Percentiles rank a stretch among this genome's conserved stretches.
phyloP scores from a whole-genome alignment of 148 eudicot species.

The Rhododendron ovatum region DNA sequence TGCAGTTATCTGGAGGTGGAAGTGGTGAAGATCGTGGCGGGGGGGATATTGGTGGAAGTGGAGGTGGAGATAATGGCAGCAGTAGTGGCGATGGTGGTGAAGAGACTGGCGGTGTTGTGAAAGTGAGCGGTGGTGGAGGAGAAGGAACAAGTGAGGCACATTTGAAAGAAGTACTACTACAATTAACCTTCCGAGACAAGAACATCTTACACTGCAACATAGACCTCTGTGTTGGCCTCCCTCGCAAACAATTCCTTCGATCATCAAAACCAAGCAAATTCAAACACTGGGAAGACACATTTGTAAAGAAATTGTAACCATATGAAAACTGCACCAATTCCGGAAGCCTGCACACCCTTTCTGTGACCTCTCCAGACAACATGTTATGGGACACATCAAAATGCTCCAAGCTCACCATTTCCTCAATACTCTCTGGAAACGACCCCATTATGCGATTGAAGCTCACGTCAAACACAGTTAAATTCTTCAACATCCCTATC shows the following conservation, averaged over 20 bases:
- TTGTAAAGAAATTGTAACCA: conserved; percentile 16
- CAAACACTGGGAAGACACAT: conserved; percentile 2
- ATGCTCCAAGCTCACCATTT: conserved; percentile 13
- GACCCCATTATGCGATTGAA: conserved; percentile 7
- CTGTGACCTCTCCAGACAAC: conserved; percentile 7
- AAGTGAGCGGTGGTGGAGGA: neutral
- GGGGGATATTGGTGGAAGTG: neutral
- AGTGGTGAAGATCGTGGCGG: neutral
- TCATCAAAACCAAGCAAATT: conserved; percentile 3
- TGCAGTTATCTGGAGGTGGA: neutral
- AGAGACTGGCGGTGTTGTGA: neutral
- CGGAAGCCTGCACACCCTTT: neutral
- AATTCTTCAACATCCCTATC: conserved; percentile 16
- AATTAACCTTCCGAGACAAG: conserved; percentile 10
- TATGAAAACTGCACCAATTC: neutral
- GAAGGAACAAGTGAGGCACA: neutral
- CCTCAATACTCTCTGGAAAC: conserved; percentile 10
- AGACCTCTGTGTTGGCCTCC: conserved; percentile 15
- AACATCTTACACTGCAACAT: conserved; percentile 14
- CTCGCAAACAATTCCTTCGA: conserved; percentile 15
- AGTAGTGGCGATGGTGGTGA: neutral
- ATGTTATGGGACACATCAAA: conserved; percentile 16
- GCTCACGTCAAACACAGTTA: conserved; percentile 17
- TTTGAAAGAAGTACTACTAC: conserved; percentile 2
- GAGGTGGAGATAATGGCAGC: neutral